A percentile compares a stretch with the other conserved stretches of the same genome.
These are phyloP conservation scores for Quercus phellos DNA, from an alignment of 331 rosid genomes.

Conservation along the genomic window DNA sequence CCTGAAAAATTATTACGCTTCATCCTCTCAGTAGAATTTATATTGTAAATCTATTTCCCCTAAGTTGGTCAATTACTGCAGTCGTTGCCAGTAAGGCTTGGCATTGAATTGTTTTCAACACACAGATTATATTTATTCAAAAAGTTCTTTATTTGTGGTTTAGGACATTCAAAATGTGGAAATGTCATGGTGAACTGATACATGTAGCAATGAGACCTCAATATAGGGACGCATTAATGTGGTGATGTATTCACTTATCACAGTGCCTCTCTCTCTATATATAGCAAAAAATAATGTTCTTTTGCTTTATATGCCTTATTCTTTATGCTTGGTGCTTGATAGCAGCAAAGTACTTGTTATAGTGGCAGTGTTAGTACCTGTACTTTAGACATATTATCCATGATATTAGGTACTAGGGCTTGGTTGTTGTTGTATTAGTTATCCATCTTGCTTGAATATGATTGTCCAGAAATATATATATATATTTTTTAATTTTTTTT, in stretches of 20 bases:
- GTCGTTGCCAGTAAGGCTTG: background rate
- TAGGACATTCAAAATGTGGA: background rate
- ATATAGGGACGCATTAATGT: background rate
- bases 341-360: conserved; percentile 1
- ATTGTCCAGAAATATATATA: background rate
- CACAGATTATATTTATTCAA: background rate
- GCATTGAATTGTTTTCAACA: background rate
- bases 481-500: background rate
- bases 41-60: background rate
- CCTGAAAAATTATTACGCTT: background rate
- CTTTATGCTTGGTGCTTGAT: background rate
- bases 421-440: too few species aligned
- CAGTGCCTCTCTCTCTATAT: background rate
- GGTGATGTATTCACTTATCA: background rate
- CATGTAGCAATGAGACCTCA: background rate
- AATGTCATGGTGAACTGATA: background rate
- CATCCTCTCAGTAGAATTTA: too few species aligned
- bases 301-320: background rate
- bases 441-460: background rate
- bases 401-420: background rate
- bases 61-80: too few species aligned
- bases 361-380: background rate
- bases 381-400: background rate
- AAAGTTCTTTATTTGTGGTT: background rate
- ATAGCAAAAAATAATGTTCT: background rate